A percentile compares a stretch with the other conserved stretches of the same genome.
Conservation (phyloP, 148 eudicot species). For the Mesembryanthemum crystallinum region DNA sequence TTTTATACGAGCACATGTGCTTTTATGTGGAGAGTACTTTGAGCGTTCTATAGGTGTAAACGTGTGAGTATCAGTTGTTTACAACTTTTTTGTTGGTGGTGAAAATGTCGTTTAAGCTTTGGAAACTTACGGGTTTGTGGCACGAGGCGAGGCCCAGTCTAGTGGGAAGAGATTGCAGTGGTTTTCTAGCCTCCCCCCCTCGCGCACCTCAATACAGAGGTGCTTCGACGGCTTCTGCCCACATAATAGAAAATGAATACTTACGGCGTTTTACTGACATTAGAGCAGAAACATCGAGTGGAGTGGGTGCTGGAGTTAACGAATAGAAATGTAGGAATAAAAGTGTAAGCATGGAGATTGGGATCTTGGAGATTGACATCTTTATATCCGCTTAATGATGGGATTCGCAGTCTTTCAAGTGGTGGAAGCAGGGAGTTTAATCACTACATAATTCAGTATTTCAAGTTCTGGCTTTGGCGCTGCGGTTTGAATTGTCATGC, state of each 20-base stretch:
- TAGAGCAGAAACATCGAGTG: not conserved
- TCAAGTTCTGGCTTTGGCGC: not conserved
- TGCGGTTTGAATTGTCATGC: not conserved
- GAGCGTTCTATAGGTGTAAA: not conserved
- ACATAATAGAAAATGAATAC: too few relatives aligned
- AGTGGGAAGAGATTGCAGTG: too few relatives aligned
- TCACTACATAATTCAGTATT: not conserved
- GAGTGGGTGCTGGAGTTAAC: not conserved
- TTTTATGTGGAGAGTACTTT: not conserved
- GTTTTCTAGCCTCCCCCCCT: too few relatives aligned
- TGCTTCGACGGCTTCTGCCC: not conserved
- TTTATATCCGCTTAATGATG: not conserved
- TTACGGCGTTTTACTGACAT: not conserved
- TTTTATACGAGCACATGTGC: not conserved
- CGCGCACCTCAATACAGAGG: too few relatives aligned
- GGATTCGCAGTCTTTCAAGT: not conserved
- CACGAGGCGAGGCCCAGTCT: too few relatives aligned
- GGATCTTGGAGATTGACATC: not conserved
- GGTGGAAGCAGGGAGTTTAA: not conserved
- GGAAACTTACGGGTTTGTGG: too few relatives aligned
- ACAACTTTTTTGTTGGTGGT: too few relatives aligned
- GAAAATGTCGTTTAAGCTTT: too few relatives aligned
- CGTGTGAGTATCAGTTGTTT: too few relatives aligned
- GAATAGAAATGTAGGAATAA: not conserved
- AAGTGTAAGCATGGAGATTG: not conserved